phyloP scores from a whole-genome alignment of 1,284 basidiomycete genomes.

The Trichosporon ovoides region DNA sequence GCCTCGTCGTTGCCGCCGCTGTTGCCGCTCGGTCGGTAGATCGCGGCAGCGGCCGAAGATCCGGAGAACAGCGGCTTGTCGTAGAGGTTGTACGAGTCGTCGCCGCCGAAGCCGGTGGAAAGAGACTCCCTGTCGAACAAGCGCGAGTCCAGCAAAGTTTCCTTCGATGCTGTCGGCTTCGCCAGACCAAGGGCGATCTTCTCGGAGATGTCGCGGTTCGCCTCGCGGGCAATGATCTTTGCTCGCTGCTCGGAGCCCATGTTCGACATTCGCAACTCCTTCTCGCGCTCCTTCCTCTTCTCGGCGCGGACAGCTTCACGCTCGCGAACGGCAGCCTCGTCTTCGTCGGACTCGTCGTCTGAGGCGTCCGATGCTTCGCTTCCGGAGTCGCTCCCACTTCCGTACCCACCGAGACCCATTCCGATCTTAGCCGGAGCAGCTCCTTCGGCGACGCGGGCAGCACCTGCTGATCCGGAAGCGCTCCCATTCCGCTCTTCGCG shows the following conservation, averaged over 20 bases:
- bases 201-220: slow-evolving; percentile 98
- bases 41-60: slow-evolving; percentile 89
- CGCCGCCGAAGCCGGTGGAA: slow-evolving; percentile 74
- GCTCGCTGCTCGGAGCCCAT: slow-evolving; percentile 97
- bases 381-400: slow-evolving; percentile 49
- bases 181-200: slow-evolving; percentile 97
- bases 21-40: slow-evolving; percentile 84
- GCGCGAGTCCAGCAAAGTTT: slow-evolving; percentile 92
- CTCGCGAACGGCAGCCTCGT: slow-evolving; percentile 77
- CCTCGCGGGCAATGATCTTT: slow-evolving; percentile 84
- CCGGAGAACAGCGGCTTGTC: slow-evolving; percentile 95
- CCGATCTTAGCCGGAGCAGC: slow-evolving; percentile 20
- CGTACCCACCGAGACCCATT: slow-evolving; percentile 79
- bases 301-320: slow-evolving; percentile 87
- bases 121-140: slow-evolving; percentile 95
- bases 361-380: slow-evolving; percentile 5
- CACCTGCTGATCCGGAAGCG: slow-evolving; percentile 19
- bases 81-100: slow-evolving; percentile 89
- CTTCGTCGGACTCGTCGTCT: slow-evolving; percentile 51
- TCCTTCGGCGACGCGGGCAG: slow-evolving; percentile 42
- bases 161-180: slow-evolving; percentile 90
- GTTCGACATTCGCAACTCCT: slow-evolving; percentile 97
- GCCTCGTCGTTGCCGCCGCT: slow-evolving; percentile 77
- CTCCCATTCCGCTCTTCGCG: slow-evolving; percentile 82
- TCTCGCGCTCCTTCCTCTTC: slow-evolving; percentile 87